Base-by-base conservation (phyloP, 2,329 filamentous ascomycete genomes). In the Madurella fahalii region DNA sequence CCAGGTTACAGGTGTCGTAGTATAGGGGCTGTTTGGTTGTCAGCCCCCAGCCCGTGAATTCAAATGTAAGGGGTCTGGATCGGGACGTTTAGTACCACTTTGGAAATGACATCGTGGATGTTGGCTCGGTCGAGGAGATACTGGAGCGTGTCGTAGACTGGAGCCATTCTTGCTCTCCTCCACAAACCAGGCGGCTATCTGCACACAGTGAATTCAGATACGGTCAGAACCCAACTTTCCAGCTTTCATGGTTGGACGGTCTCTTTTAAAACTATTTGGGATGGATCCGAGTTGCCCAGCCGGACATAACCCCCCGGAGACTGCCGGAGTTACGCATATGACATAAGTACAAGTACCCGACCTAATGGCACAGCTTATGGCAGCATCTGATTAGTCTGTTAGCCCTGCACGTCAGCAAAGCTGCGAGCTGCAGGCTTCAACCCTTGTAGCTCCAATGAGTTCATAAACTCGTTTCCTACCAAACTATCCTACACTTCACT, bases 51-150 rank as follows among this genome's bases (percentile, higher is more conserved):
- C 2, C 13, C 5, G 18, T 18, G 17, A 20, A 12, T 46, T 11
- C 15, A 34, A 30, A 12, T n/a, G 18, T 9, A 15, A n/a, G 34
- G 12, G 16, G 7, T 47, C 5, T 34, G 30, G 18, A 15, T 16
- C 4, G 37, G 30, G 18, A 20, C 30, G 44, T 11, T 5, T 53
- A 54, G 47, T 57, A 68, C 67, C 30, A 68, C 54, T 30, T 63
- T 64, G 34, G 45, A 54, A 4, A 68, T 53, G 0, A 64, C 66
- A 43, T 69, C 67, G 8, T 68, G 61, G 44, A 70, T 64, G 53
- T 70, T 69, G 30, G 67, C 63, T 39, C 62, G 61, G 57, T 69
- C 67, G 16, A 70, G 63, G n/a, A 70, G 64, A 55, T 66, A 69
- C 2, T 63, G 58, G 44, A 61, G 44, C 39, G 61, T 55, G 45